phyloP scores from a whole-genome alignment of 2,329 filamentous ascomycete species.

The Pseudocercospora fijiensis region DNA sequence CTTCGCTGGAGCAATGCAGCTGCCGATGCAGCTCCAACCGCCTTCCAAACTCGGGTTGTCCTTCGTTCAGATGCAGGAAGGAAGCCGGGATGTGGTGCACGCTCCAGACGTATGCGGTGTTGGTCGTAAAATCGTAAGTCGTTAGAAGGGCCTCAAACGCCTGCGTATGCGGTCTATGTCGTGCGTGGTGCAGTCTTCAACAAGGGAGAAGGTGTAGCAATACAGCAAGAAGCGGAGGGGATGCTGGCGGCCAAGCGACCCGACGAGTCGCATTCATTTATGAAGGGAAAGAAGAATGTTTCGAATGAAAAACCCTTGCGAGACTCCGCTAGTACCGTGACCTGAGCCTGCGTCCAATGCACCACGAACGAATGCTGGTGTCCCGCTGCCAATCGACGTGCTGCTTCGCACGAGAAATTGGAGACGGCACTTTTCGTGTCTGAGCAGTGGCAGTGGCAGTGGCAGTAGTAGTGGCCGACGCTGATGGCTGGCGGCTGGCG shows the following conservation, averaged over 20 bases:
- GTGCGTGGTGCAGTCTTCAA: not conserved
- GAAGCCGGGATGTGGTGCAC: not conserved
- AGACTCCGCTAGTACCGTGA: not conserved
- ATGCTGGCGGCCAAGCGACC: not conserved
- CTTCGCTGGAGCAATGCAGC: not conserved
- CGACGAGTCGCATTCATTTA: not conserved
- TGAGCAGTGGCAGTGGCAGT: not conserved
- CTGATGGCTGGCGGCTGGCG: not conserved
- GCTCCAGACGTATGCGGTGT: not conserved
- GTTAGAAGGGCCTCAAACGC: slow-evolving; percentile 11
- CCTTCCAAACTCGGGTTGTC: not conserved
- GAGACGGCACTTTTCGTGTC: not conserved
- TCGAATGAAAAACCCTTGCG: slow-evolving; percentile 4
- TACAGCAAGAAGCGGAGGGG: not conserved
- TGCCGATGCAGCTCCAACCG: not conserved
- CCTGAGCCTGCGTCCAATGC: not conserved
- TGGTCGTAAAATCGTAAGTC: slow-evolving; percentile 24
- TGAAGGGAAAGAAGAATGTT: slow-evolving; percentile 1
- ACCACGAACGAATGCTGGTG: not conserved
- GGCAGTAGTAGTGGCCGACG: too few relatives aligned
- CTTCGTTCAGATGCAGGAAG: not conserved
- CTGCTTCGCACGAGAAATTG: not conserved
- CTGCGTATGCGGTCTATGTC: not conserved
- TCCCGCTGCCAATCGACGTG: not conserved
- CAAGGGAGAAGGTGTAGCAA: not conserved